Base-by-base conservation (phyloP, 805 yeast genomes). In the Kregervanrija pseudodelftensis region DNA sequence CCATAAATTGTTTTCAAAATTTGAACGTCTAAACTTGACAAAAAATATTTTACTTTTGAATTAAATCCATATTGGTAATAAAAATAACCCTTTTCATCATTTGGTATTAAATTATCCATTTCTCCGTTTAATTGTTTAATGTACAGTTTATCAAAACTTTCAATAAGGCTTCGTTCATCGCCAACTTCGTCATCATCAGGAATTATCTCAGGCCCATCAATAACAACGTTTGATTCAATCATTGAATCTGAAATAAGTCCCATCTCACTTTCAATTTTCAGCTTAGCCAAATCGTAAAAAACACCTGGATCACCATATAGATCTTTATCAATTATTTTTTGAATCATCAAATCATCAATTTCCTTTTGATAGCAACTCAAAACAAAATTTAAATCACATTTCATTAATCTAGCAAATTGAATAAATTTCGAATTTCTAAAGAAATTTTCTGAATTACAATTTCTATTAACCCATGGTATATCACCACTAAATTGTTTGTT, bases 11-110 rank as follows among this genome's bases (percentile, higher is more conserved):
- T 59, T 48, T 45, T 49, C 45, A 91, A 65, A 14, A 91, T 79
- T 49, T 83, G 83, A 30, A 86, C 73, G 59, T 93, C 99, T 37
- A 93, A 67, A 5, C 87, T 80, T 0, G 95, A 79, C 13, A 91
- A 66, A 39, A 86, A 83, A 60, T 68, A 88, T 48, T 75, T 73
- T 2, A 82, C 76, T 3, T 81, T 64, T 0, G 90, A 72, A 49
- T 79, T 77, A 61, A 86, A 82, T 0, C 82, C 78, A 15, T 52
- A 54, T 58, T 90, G 90, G 60, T 85, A 91, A 58, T 79, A 91
- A 60, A 75, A 87, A 58, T 67, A 87, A 8, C 82, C 76, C 48
- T 73, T 76, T 30, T 68, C 58, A 41, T 41, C 47, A 8, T 49
- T 40, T 3, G 53, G 53, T 33, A 43, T 36, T 7, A 11, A 12